Evolutionary conservation across 306 rosid species (phyloP).

Genomic region (Cucurbita pepo): DNA sequence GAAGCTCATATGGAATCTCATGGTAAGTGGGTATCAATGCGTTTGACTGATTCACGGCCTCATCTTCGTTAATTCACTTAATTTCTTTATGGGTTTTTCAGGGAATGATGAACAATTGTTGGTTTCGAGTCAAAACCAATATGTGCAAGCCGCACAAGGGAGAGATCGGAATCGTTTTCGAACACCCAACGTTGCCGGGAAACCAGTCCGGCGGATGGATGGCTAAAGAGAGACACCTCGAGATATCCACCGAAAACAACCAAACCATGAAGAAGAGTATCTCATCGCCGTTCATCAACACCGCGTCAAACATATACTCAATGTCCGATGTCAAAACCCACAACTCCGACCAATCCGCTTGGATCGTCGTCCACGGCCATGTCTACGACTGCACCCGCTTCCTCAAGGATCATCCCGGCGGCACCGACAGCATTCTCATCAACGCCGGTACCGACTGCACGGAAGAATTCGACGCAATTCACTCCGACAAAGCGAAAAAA

Average conservation of each 20-base stretch:
- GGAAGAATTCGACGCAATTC: constrained; percentile 78
- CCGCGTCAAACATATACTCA: constrained; percentile 26
- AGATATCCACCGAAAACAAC: constrained; percentile 19
- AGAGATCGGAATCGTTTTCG: constrained; percentile 55
- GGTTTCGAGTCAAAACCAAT: constrained; percentile 61
- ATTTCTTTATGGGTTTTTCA: neutral
- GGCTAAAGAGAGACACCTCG: constrained; percentile 40
- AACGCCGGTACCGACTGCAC: constrained; percentile 81
- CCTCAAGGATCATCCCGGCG: constrained; percentile 75
- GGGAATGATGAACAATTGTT: constrained; percentile 96
- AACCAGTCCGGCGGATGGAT: constrained; percentile 84
- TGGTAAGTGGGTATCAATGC: constrained; percentile 19
- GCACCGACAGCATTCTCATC: constrained; percentile 66
- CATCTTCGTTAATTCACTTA: neutral
- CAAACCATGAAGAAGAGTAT: constrained; percentile 32
- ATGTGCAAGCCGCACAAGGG: constrained; percentile 46
- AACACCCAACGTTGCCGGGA: constrained; percentile 71
- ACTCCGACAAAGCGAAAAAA: constrained; percentile 65
- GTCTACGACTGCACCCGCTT: constrained; percentile 61
- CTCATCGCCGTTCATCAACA: constrained; percentile 61
- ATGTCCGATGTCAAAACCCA: constrained; percentile 45
- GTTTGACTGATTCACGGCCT: no score
- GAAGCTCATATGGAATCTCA: constrained; percentile 76
- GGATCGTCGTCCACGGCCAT: constrained; percentile 65
- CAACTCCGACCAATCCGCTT: constrained; percentile 32